Evolutionary conservation across 805 yeast species (phyloP), one percentile per base, ranked within the genome.

Genomic region (Pichia nakasei): DNA sequence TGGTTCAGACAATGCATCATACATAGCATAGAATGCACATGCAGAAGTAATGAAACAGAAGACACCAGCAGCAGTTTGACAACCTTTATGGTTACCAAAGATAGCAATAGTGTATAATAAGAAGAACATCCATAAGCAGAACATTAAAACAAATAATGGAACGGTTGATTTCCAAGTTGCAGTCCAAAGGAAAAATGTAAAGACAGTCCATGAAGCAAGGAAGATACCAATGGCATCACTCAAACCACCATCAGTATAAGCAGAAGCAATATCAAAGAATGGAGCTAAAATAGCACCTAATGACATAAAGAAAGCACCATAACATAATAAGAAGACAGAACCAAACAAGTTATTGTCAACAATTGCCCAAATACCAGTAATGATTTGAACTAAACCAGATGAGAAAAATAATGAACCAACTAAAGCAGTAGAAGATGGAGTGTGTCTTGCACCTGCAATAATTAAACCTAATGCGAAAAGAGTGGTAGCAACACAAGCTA

Each of bases 341-440:
- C 72, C 78, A 54, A 70, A 74, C 4, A 70, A 63, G 54, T 71
- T 72, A 43, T 75, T 72, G 33, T 63, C 59, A 31, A 65, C 61
- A 43, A 74, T 55, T 44, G 75, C 75, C 76, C 77, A 75, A 18
- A 72, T 55, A 33, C 80, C 80, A 32, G 72, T 65, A 35, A 73
- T 60, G 26, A 71, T 59, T 54, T 71, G 70, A 37, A 67, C 69
- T n/a, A 67, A 52, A 20, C 80, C 79, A 7, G 76, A 72, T 38
- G 70, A 66, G 51, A 71, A 70, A 54, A 72, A 61, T 37, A 71
- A 61, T 27, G 71, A 56, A 35, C 73, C 67, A 18, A 69, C 64
- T 27, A 70, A 61, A 19, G 73, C 63, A 42, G 72, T 67, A 1
- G 73, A 69, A 21, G 61, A 60, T 8, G 61, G 52, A 31, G 72